Evolutionary conservation across 257 asterid species (phyloP), one percentile per base, ranked within the genome.

Genomic region (Vinca minor): DNA sequence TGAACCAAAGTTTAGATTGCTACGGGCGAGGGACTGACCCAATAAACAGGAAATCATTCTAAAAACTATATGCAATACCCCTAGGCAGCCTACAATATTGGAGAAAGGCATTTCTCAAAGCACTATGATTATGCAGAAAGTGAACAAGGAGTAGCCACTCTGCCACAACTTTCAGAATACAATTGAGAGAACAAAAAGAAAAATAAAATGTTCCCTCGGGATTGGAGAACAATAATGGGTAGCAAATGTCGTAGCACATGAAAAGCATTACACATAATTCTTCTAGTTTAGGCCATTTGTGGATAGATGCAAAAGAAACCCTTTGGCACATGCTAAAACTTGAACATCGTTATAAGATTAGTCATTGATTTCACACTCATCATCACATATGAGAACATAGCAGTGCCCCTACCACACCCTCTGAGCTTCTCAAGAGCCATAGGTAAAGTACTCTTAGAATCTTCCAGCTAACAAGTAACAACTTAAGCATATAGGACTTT

Each of bases 161-260:
- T 45, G 26, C 26, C 28, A 34, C 54, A 10, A 10, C 59, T 25
- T 63, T 47, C 25, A 32, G 14, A 64, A 62, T 59, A 39, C 41
- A 44, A 39, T 31, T 18, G 39, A 14, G 35, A 4, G 25, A 21
- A 58, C 15, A 47, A 32, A 18, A 45, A 32, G 39, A 28, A 35
- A 2, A 64, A 36, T 49, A 21, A 52, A 35, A 13, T 57, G 44
- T 55, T 53, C 64, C 66, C 52, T 45, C 4, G 66, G 56, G 66
- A 64, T 64, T 58, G 46, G 39, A 71, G 67, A 57, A n/a, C 67
- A 57, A 58, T 64, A 53, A 62, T 62, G 54, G 59, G 55, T 25
- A 38, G 39, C 52, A 49, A 58, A 41, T 20, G 45, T 13, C 23
- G 50, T 20, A 8, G 73, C 73, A 66, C 73, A 73, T 73, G 72